phyloP scores from a whole-genome alignment of 495 filamentous ascomycete genomes.

The Parachaetomium inaequale region DNA sequence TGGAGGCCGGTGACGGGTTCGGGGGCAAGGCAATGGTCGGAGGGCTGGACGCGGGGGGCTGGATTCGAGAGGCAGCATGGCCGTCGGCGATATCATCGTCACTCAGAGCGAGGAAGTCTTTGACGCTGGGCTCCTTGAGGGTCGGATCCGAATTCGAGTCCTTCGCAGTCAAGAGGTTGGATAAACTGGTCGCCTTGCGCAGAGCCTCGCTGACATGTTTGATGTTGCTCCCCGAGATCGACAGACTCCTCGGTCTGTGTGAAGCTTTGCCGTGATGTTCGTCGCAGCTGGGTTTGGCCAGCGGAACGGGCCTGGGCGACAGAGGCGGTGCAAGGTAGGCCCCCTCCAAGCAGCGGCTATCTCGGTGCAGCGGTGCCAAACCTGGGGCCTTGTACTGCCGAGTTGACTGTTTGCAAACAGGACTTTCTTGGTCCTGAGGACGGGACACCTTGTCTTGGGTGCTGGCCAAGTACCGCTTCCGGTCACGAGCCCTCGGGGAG shows the following conservation, averaged over 20 bases:
- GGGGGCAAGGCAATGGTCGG: constrained; percentile 15
- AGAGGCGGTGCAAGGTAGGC: constrained; percentile 18
- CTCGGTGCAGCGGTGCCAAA: not conserved
- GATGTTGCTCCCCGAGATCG: not conserved
- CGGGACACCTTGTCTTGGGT: not conserved
- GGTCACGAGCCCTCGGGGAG: constrained; percentile 23
- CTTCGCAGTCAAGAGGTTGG: constrained; percentile 19
- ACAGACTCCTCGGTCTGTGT: constrained; percentile 15
- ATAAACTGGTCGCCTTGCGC: constrained; percentile 25
- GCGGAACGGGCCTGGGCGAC: constrained; percentile 26
- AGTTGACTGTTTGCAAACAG: constrained; percentile 23
- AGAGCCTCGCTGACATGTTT: constrained; percentile 4
- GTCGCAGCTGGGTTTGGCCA: constrained; percentile 9
- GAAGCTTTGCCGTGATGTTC: not conserved
- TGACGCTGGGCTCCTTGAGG: constrained; percentile 42
- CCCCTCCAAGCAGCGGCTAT: not conserved
- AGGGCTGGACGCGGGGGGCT: not conserved
- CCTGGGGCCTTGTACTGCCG: constrained; percentile 16
- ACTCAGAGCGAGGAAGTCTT: constrained; percentile 43
- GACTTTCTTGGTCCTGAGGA: not conserved
- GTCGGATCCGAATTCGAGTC: constrained; percentile 10
- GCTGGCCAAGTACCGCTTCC: constrained; percentile 13
- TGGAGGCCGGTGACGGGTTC: constrained; percentile 7
- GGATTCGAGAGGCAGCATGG: constrained; percentile 1
- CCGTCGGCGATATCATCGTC: constrained; percentile 48